These are phyloP conservation scores for Powellomyces hirtus DNA, from an alignment of 192 early-diverging fungal species.

Conservation along the genomic window DNA sequence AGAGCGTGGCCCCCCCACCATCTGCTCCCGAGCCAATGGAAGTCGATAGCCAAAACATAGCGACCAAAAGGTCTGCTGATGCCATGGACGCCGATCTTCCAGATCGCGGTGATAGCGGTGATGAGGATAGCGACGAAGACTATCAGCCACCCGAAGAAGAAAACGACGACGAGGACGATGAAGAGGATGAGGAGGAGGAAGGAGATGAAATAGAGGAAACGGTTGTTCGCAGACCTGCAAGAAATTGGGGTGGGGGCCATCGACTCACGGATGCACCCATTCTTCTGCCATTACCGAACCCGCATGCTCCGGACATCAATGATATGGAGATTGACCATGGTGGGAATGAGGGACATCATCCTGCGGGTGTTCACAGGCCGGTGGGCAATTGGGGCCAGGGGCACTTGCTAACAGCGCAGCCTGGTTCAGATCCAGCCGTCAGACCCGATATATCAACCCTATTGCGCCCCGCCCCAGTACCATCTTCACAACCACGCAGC, in stretches of 20 bases:
- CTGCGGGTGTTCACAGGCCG: too few species aligned
- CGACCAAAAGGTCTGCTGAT: neutral
- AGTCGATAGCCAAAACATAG: too few species aligned
- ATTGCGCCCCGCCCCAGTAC: neutral
- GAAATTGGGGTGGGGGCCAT: slow-evolving; percentile 3
- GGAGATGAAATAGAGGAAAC: neutral
- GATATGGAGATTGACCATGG: too few species aligned
- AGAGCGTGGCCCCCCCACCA: neutral
- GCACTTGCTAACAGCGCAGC: too few species aligned
- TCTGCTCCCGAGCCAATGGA: too few species aligned
- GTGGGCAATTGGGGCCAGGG: too few species aligned
- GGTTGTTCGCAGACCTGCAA: neutral
- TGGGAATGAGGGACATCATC: too few species aligned
- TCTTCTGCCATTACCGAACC: too few species aligned
- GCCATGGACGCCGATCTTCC: neutral
- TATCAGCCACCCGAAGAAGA: neutral
- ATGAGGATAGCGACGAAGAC: neutral
- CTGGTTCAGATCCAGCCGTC: neutral
- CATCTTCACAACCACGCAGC: neutral
- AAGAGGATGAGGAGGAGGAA: neutral
- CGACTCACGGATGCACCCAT: neutral
- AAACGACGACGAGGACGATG: neutral
- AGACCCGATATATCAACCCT: too few species aligned
- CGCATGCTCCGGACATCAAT: too few species aligned
- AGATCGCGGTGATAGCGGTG: neutral